Percentiles rank a stretch among this genome's conserved stretches.
Conservation (phyloP, 179 eudicot species). For the Patellifolia procumbens region DNA sequence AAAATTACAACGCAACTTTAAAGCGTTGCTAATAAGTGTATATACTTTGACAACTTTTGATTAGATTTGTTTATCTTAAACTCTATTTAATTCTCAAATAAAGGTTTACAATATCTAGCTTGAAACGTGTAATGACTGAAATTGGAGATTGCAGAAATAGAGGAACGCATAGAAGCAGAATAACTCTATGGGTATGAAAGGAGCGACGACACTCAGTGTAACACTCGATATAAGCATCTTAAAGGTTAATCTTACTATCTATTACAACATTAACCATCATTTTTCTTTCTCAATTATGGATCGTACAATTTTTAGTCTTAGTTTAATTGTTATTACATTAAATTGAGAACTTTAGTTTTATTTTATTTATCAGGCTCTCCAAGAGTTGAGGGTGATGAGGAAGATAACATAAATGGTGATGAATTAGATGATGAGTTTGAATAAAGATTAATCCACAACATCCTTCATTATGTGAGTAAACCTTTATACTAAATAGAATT, state of each 20-base stretch:
- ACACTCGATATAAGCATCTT: slow-evolving; percentile 71
- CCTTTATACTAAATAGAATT: not conserved
- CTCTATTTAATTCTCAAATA: too few relatives aligned
- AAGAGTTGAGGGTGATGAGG: slow-evolving; percentile 79
- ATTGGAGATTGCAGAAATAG: too few relatives aligned
- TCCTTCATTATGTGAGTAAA: slow-evolving; percentile 51
- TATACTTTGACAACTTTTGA: too few relatives aligned
- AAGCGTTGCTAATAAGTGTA: too few relatives aligned
- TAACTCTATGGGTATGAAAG: slow-evolving; percentile 87
- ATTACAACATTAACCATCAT: not conserved
- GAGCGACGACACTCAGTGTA: slow-evolving; percentile 81
- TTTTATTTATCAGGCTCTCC: slow-evolving; percentile 54
- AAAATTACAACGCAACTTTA: too few relatives aligned
- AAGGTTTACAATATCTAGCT: too few relatives aligned
- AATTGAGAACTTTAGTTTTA: not conserved
- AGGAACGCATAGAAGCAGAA: too few relatives aligned
- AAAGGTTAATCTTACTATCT: slow-evolving; percentile 42
- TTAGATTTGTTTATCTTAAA: too few relatives aligned
- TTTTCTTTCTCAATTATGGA: not conserved
- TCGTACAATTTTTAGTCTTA: not conserved
- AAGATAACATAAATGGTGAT: slow-evolving; percentile 55
- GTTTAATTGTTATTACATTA: not conserved
- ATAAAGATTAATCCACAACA: slow-evolving; percentile 49
- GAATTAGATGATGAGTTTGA: slow-evolving; percentile 76
- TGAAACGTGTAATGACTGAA: too few relatives aligned